Percentiles rank a stretch among this genome's conserved stretches.
Conservation (phyloP, 2,329 filamentous ascomycete genomes). For the Beauveria rudraprayagi region DNA sequence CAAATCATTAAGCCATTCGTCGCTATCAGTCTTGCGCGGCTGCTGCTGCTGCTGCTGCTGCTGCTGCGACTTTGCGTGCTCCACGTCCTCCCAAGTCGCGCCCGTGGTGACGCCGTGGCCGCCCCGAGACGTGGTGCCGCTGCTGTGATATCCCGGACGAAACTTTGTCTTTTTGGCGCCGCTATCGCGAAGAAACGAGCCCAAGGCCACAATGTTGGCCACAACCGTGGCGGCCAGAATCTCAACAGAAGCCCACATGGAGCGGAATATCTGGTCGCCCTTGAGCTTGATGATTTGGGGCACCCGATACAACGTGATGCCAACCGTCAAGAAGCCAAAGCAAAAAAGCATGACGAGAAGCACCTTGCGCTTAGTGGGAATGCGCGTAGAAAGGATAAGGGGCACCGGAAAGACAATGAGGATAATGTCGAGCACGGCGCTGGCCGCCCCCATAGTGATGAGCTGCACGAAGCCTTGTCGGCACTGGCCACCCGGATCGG, state of each 20-base stretch:
- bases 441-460: conserved; percentile 73
- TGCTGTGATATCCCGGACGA: conserved; percentile 42
- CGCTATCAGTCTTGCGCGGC: conserved; percentile 8
- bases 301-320: conserved; percentile 67
- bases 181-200: conserved; percentile 80
- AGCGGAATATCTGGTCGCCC: conserved; percentile 74
- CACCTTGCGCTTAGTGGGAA: conserved; percentile 66
- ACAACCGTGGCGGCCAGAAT: conserved; percentile 77
- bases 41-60: not conserved
- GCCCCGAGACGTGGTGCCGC: conserved; percentile 19
- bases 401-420: conserved; percentile 80
- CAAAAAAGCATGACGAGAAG: conserved; percentile 72
- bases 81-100: conserved; percentile 20
- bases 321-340: conserved; percentile 66
- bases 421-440: conserved; percentile 76
- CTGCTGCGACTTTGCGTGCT: conserved; percentile 13
- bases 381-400: conserved; percentile 70
- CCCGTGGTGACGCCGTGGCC: conserved; percentile 16
- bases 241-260: conserved; percentile 77
- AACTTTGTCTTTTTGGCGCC: conserved; percentile 82
- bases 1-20: conserved; percentile 10
- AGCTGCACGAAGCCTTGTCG: conserved; percentile 78
- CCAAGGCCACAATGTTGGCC: conserved; percentile 78
- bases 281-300: conserved; percentile 59
- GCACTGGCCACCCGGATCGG: conserved; percentile 75